These are phyloP conservation scores for Juglanconis oblonga DNA, from an alignment of 2,329 filamentous ascomycete species.

Conservation along the genomic window DNA sequence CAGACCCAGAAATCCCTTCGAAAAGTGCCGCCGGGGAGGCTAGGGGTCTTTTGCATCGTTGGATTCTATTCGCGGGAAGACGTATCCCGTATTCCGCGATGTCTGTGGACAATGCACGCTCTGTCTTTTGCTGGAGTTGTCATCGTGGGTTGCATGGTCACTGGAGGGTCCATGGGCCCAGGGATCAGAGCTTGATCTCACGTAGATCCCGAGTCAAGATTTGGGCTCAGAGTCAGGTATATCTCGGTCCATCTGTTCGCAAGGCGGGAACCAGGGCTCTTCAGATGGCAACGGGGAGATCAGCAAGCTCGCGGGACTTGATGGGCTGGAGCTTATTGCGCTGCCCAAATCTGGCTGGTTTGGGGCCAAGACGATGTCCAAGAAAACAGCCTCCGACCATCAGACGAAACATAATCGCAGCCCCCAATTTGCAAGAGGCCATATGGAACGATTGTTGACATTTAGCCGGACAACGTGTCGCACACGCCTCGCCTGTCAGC, in stretches of 20 bases:
- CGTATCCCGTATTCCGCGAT: conserved; percentile 6
- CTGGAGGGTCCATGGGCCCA: conserved; percentile 3
- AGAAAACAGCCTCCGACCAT: neutral
- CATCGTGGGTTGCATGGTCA: neutral
- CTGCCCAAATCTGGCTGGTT: neutral
- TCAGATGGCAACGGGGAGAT: neutral
- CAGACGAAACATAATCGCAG: neutral
- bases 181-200: conserved; percentile 11
- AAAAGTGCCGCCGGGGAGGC: neutral
- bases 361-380: neutral
- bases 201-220: conserved; percentile 13
- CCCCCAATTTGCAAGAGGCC: neutral
- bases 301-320: neutral
- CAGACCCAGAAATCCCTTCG: neutral
- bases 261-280: conserved; percentile 7
- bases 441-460: neutral
- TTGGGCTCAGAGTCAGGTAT: conserved; percentile 5
- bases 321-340: neutral
- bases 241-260: conserved; percentile 6
- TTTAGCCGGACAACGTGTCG: neutral
- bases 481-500: neutral
- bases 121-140: neutral
- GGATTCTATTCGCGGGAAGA: conserved; percentile 16
- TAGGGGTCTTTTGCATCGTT: neutral
- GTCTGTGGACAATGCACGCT: conserved; percentile 3